A percentile compares a stretch with the other conserved stretches of the same genome.
phyloP scores from a whole-genome alignment of 805 yeast genomes.

The Monosporozyma solicola region DNA sequence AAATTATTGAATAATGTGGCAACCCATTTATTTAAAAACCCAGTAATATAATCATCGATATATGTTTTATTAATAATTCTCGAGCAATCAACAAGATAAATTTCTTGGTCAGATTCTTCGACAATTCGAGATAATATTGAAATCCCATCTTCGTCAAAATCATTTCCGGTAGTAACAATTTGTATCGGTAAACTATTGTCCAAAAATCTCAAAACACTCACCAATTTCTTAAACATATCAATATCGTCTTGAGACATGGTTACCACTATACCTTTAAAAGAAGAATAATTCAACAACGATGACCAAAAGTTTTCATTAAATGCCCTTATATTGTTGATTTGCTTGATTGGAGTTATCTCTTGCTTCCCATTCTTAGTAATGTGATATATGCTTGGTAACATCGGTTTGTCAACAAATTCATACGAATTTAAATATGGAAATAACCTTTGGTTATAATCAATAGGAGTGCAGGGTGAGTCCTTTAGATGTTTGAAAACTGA shows the following conservation, averaged over 20 bases:
- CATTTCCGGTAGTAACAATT: conserved; percentile 20
- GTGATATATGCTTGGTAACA: background rate
- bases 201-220: conserved; percentile 16
- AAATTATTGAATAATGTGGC: conserved; percentile 51
- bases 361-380: conserved; percentile 2
- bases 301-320: conserved; percentile 19
- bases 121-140: conserved; percentile 8
- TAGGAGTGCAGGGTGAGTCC: background rate
- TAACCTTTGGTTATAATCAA: conserved; percentile 6
- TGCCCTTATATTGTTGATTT: background rate
- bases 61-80: conserved; percentile 14
- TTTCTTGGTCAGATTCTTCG: conserved; percentile 12
- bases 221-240: conserved; percentile 14
- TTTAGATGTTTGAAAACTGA: background rate
- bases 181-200: conserved; percentile 25
- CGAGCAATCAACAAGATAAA: conserved; percentile 18
- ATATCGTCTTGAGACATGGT: conserved; percentile 17
- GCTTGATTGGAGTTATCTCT: background rate
- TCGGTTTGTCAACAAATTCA: background rate
- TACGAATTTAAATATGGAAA: background rate
- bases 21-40: conserved; percentile 40
- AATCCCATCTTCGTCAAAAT: conserved; percentile 12
- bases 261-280: conserved; percentile 23
- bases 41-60: conserved; percentile 7
- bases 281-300: conserved; percentile 17